phyloP scores from a whole-genome alignment of 2,329 filamentous ascomycete genomes.

The Gyromitra esculenta region DNA sequence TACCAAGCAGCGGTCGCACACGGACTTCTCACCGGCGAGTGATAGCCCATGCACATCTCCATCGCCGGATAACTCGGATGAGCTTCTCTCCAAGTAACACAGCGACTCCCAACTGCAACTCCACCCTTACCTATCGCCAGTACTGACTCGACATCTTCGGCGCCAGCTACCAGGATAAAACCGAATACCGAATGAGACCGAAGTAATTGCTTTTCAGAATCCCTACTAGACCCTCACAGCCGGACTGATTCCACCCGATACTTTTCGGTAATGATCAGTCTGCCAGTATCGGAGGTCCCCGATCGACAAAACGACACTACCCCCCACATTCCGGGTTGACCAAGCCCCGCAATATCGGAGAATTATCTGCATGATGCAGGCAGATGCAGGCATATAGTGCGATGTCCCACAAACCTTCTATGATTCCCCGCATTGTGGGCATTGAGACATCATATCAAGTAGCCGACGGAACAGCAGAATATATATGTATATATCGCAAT shows the following conservation, averaged over 20 bases:
- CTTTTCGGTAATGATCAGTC: background rate
- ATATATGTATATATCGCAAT: background rate
- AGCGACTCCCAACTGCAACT: background rate
- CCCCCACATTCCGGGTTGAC: constrained; percentile 4
- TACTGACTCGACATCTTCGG: background rate
- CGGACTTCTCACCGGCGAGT: constrained; percentile 3
- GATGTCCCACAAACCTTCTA: background rate
- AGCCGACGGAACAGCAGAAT: background rate
- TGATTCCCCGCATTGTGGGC: constrained; percentile 2
- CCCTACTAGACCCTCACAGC: background rate
- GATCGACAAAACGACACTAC: background rate
- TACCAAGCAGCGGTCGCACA: background rate
- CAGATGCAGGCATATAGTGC: background rate
- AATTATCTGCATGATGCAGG: constrained; percentile 15
- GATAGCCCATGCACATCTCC: background rate
- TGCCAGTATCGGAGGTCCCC: background rate
- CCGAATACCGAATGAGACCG: constrained; percentile 6
- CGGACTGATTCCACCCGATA: background rate
- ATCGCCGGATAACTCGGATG: constrained; percentile 11
- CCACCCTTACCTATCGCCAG: background rate
- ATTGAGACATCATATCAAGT: background rate
- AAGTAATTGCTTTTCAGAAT: background rate
- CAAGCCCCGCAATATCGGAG: constrained; percentile 21
- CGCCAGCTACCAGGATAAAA: background rate
- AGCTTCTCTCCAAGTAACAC: constrained; percentile 5